phyloP scores from a whole-genome alignment of 208 protist species.

The Phytomonas sp. region DNA sequence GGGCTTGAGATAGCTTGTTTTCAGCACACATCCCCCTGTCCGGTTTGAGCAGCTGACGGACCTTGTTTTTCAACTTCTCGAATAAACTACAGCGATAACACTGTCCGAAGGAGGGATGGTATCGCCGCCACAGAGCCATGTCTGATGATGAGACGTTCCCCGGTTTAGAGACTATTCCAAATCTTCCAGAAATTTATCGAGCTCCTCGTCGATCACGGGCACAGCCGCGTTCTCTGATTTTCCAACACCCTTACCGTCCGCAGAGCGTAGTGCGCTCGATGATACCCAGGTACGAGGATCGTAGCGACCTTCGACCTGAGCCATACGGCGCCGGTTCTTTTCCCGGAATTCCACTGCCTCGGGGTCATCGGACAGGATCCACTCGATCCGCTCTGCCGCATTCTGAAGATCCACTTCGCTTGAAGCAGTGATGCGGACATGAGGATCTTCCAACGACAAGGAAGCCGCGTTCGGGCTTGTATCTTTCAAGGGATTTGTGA shows the following conservation, averaged over 20 bases:
- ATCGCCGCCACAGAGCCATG: neutral
- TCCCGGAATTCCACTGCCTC: slow-evolving; percentile 85
- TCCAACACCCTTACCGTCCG: slow-evolving; percentile 18
- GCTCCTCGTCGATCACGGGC: slow-evolving; percentile 48
- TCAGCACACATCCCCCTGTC: neutral
- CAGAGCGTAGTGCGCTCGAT: slow-evolving; percentile 24
- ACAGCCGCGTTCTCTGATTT: slow-evolving; percentile 13
- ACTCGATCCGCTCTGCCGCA: slow-evolving; percentile 85
- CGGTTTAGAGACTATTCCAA: slow-evolving; percentile 22
- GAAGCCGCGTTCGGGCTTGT: slow-evolving; percentile 62
- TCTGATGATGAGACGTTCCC: neutral
- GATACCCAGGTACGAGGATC: slow-evolving; percentile 84
- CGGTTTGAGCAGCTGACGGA: neutral
- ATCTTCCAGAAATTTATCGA: slow-evolving; percentile 72
- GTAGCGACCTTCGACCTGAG: slow-evolving; percentile 88
- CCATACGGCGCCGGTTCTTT: slow-evolving; percentile 81
- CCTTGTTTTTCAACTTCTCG: neutral
- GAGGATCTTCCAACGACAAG: slow-evolving; percentile 80
- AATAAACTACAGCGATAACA: neutral
- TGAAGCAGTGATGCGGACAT: slow-evolving; percentile 83
- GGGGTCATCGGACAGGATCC: slow-evolving; percentile 87
- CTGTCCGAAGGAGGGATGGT: neutral
- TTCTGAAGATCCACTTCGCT: slow-evolving; percentile 81
- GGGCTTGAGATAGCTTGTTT: neutral
- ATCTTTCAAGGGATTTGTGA: slow-evolving; percentile 86